Evolutionary conservation across 257 asterid species (phyloP).

Genomic region (Pogostemon cablin): DNA sequence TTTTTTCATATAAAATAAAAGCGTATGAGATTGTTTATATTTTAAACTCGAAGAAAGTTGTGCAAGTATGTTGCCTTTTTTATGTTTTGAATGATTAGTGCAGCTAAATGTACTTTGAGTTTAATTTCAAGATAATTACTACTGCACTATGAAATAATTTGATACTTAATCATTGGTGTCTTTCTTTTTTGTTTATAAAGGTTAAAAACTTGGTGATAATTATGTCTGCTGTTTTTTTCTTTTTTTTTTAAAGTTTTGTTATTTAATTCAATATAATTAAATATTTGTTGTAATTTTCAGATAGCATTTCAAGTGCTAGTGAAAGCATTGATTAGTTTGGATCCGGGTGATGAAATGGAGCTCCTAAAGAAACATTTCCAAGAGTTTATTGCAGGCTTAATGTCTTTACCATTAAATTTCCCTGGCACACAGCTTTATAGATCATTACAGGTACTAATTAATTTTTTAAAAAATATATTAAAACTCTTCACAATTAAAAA

Average conservation of each 20-base stretch:
- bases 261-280: not conserved
- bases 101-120: conserved; percentile 35
- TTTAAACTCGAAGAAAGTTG: too few relatives aligned
- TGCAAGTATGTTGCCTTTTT: conserved; percentile 32
- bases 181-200: conserved; percentile 40
- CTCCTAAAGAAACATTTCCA: conserved; percentile 71
- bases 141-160: conserved; percentile 24
- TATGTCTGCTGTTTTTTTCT: conserved; percentile 40
- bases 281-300: conserved; percentile 38
- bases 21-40: not conserved
- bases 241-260: conserved; percentile 3
- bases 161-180: conserved; percentile 44
- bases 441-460: conserved; percentile 64
- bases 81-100: conserved; percentile 38
- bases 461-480: not conserved
- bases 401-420: conserved; percentile 78
- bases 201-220: conserved; percentile 44
- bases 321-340: conserved; percentile 78
- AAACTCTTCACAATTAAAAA: not conserved
- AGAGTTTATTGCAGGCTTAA: conserved; percentile 88
- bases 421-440: conserved; percentile 86
- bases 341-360: conserved; percentile 71
- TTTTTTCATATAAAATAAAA: too few relatives aligned
- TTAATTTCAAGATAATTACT: conserved; percentile 18
- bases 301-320: conserved; percentile 85